A percentile compares a stretch with the other conserved stretches of the same genome.
Evolutionary conservation across 164 flowering plant species (phyloP).

Genomic region (Platanus orientalis): DNA sequence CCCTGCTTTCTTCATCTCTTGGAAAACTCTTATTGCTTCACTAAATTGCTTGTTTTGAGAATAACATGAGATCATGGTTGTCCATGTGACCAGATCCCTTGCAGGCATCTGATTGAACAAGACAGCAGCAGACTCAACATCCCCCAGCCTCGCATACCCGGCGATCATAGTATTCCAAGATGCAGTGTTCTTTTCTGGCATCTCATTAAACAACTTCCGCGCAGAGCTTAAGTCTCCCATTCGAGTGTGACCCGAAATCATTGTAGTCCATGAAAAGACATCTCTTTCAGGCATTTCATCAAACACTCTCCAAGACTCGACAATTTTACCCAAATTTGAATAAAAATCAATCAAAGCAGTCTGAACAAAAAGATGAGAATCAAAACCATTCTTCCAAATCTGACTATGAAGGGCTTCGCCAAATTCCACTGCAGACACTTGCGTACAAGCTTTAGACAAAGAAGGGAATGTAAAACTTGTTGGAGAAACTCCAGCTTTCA

Average conservation of each 20-base stretch:
- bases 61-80: constrained; percentile 73
- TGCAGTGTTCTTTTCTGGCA: constrained; percentile 59
- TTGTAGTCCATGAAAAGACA: constrained; percentile 57
- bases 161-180: constrained; percentile 75
- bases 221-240: constrained; percentile 54
- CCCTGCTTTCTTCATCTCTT: constrained; percentile 44
- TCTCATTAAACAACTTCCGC: constrained; percentile 48
- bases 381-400: constrained; percentile 61
- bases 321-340: constrained; percentile 27
- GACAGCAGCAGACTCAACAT: constrained; percentile 43
- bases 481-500: constrained; percentile 33
- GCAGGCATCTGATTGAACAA: constrained; percentile 50
- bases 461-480: constrained; percentile 68
- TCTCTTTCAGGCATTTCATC: constrained; percentile 84
- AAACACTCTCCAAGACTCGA: constrained; percentile 48
- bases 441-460: constrained; percentile 54
- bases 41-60: constrained; percentile 40
- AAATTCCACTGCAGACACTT: constrained; percentile 16
- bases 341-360: constrained; percentile 66
- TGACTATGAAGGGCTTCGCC: constrained; percentile 62
- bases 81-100: constrained; percentile 79
- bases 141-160: constrained; percentile 53
- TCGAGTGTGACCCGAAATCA: constrained; percentile 45
- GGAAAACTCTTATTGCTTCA: constrained; percentile 49
- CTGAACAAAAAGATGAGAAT: constrained; percentile 48